These are phyloP conservation scores for Saccharomycopsis oosterbeekiorum DNA, from an alignment of 805 yeast genomes.

Conservation along the genomic window DNA sequence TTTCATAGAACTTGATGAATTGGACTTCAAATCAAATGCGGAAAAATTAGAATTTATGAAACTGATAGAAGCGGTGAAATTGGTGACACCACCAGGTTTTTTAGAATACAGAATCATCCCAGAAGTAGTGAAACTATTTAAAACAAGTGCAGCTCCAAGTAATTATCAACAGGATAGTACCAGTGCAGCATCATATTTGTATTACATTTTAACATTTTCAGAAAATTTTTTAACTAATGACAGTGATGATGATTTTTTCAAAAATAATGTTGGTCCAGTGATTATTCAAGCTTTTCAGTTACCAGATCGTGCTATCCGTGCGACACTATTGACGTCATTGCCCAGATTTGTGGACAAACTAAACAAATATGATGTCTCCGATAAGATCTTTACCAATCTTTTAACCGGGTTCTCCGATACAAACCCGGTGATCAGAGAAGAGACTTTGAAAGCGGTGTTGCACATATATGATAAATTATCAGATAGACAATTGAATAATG, in stretches of 20 bases:
- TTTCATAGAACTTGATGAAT: conserved; percentile 43
- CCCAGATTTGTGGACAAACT: conserved; percentile 43
- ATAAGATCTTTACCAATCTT: conserved; percentile 55
- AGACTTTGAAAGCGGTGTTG: conserved; percentile 58
- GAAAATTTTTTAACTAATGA: conserved; percentile 20
- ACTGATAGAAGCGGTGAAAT: conserved; percentile 27
- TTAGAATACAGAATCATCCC: conserved; percentile 61
- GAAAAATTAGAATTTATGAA: conserved; percentile 43
- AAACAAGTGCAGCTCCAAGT: conserved; percentile 11
- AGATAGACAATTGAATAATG: conserved; percentile 79
- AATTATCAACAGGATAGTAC: conserved; percentile 17
- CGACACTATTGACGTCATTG: conserved; percentile 56
- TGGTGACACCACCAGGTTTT: conserved; percentile 39
- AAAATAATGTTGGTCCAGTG: conserved; percentile 43
- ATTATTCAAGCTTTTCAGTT: conserved; percentile 53
- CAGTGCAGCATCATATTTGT: conserved; percentile 24
- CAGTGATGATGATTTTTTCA: conserved; percentile 29
- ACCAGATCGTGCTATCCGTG: conserved; percentile 69
- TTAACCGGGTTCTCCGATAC: conserved; percentile 83
- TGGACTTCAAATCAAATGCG: conserved; percentile 41
- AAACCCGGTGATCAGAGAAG: conserved; percentile 69
- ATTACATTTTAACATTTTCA: conserved; percentile 25
- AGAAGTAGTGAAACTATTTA: conserved; percentile 44
- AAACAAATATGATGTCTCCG: conserved; percentile 53
- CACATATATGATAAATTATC: conserved; percentile 53